Evolutionary conservation across 805 yeast species (phyloP).

Genomic region (Schizosaccharomyces pombe): DNA sequence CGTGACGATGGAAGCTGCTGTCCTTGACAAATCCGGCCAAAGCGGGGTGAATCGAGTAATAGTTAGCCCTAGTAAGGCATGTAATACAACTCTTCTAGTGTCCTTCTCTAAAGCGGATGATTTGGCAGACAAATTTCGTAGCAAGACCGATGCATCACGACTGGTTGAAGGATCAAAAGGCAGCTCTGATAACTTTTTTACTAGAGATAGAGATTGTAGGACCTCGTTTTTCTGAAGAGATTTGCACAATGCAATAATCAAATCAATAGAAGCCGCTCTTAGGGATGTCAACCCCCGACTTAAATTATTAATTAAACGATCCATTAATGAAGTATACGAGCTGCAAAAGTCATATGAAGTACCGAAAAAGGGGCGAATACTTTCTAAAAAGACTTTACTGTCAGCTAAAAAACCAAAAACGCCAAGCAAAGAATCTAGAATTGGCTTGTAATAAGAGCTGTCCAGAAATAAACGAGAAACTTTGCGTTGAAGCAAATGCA

Average conservation of each 20-base stretch:
- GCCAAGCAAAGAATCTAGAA: too few relatives aligned
- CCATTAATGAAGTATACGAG: not conserved
- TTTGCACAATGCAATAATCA: too few relatives aligned
- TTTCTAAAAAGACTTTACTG: too few relatives aligned
- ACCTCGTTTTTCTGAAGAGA: too few relatives aligned
- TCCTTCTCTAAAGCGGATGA: constrained; percentile 11
- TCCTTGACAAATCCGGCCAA: not conserved
- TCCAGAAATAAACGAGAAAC: too few relatives aligned
- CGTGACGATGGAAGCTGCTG: not conserved
- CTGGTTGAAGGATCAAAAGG: constrained; percentile 6
- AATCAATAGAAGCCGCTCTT: too few relatives aligned
- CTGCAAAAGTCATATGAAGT: not conserved
- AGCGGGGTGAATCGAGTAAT: not conserved
- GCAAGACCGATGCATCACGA: constrained; percentile 12
- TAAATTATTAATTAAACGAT: not conserved
- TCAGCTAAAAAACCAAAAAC: too few relatives aligned
- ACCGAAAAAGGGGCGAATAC: not conserved
- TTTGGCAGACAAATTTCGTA: constrained; percentile 16
- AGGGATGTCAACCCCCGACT: too few relatives aligned
- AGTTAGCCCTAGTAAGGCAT: not conserved
- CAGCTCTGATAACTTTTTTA: not conserved
- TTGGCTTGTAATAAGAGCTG: too few relatives aligned
- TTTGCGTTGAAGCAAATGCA: too few relatives aligned
- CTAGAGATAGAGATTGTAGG: not conserved
- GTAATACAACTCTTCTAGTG: not conserved